Evolutionary conservation across 2,329 filamentous ascomycete species (phyloP), one percentile per base, ranked within the genome.

Genomic region (Fonsecaea multimorphosa): DNA sequence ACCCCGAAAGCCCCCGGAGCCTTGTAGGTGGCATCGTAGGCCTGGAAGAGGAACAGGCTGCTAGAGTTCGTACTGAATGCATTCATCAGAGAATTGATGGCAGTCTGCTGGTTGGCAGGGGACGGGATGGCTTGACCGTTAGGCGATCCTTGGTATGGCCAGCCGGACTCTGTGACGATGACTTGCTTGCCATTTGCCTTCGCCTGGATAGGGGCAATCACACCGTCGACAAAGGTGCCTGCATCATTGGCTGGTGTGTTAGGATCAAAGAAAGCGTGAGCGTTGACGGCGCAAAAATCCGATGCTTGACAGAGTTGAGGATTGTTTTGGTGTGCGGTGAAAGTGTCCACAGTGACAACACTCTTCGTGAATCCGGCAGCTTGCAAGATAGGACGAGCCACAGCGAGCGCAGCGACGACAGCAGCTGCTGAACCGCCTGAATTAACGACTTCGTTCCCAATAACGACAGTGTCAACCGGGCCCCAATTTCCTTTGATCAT

Each of bases 21-120:
- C 83, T 96, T 96, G 92, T 92, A 96, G 58, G 83, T 73, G 68
- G 92, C 90, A 77, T 96, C 90, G 80, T 89, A 94, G 2, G 91
- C 89, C 31, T 89, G 90, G 79, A 95, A 94, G 24, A 96, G 80
- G 70, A 93, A 85, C 51, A 94, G 73, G 61, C 87, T 78, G 19
- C 67, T 70, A 0, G 80, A 74, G 61, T 87, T 78, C 27, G 66
- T 68, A 0, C 79, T 73, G 74, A 92, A 92, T 1, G 82, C 80
- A 40, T 75, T 73, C 76, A 85, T 86, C 73, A 96, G 85, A 27
- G 88, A 89, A 5, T 79, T 76, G 38, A 96, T 76, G 11, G 92
- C 92, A 24, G 77, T 75, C 11, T 80, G 75, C 76, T 96, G 92
- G 70, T 93, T 87, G 11, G 82, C 79, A n/a, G 80, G 72, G 12